These are phyloP conservation scores for Pichia sorboxylosa DNA, from an alignment of 1,139 yeast genomes.

Conservation along the genomic window DNA sequence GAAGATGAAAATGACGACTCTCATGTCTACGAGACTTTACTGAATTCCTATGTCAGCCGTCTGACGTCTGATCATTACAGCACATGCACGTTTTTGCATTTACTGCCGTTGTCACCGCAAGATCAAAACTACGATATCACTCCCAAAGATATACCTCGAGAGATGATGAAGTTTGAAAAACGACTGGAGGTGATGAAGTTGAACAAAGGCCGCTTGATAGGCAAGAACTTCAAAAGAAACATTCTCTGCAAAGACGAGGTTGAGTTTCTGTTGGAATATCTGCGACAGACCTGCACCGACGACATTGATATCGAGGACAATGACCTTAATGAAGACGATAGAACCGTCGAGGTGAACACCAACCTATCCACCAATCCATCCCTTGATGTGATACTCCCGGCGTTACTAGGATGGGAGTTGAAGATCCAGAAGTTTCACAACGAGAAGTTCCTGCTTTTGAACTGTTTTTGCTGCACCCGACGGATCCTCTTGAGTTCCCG, in stretches of 20 bases:
- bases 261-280: conserved; percentile 4
- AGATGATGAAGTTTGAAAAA: conserved; percentile 13
- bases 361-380: conserved; percentile 4
- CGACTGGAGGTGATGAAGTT: conserved; percentile 11
- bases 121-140: conserved; percentile 17
- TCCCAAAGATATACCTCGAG: conserved; percentile 18
- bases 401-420: conserved; percentile 26
- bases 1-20: conserved; percentile 7
- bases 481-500: conserved; percentile 19
- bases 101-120: conserved; percentile 11
- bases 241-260: conserved; percentile 7
- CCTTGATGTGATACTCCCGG: conserved; percentile 9
- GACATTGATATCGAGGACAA: conserved; percentile 4
- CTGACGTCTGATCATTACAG: conserved; percentile 20
- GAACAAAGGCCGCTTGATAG: conserved; percentile 11
- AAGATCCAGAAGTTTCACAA: conserved; percentile 21
- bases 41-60: conserved; percentile 17
- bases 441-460: conserved; percentile 18
- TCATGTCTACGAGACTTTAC: conserved; percentile 12
- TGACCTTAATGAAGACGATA: neutral
- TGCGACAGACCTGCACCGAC: neutral
- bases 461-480: conserved; percentile 25
- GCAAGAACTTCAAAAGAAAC: conserved; percentile 5
- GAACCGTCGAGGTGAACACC: neutral
- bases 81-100: conserved; percentile 15